Percentiles rank a stretch among this genome's conserved stretches.
Conservation (phyloP, 2,329 filamentous ascomycete genomes). For the Dactylellina parvicollis region DNA sequence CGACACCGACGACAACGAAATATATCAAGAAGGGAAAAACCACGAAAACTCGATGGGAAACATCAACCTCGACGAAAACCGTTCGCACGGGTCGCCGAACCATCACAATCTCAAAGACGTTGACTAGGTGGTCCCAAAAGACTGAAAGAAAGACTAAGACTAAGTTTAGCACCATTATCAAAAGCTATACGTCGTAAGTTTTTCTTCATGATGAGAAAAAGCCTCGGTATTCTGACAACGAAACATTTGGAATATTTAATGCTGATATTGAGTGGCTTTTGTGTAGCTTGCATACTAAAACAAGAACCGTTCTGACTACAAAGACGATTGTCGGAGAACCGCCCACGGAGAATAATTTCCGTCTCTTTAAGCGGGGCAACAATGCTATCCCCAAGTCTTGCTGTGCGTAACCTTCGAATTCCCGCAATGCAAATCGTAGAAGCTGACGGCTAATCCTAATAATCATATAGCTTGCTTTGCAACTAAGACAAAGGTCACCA, state of each 20-base stretch:
- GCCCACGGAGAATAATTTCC: not conserved
- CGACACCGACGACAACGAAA: not conserved
- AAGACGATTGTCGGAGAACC: not conserved
- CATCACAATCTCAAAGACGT: not conserved
- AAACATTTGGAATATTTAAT: too few species aligned
- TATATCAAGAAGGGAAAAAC: constrained; percentile 14
- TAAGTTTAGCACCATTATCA: not conserved
- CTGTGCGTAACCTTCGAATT: not conserved
- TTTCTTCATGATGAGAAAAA: not conserved
- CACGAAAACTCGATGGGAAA: not conserved
- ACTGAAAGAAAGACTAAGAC: not conserved
- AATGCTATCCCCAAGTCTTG: not conserved
- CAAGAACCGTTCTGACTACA: not conserved
- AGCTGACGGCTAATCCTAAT: not conserved
- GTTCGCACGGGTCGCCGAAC: not conserved
- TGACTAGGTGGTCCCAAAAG: not conserved
- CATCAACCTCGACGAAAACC: constrained; percentile 3
- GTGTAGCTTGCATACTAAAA: not conserved
- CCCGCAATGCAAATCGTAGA: not conserved
- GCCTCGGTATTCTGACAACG: too few species aligned
- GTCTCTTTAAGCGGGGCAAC: not conserved
- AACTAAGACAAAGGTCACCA: not conserved
- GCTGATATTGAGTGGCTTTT: not conserved
- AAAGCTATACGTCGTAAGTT: not conserved
- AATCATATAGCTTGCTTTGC: constrained; percentile 2